Evolutionary conservation across 2,329 filamentous ascomycete species (phyloP), one percentile per base, ranked within the genome.

Genomic region (Esteya vermicola): DNA sequence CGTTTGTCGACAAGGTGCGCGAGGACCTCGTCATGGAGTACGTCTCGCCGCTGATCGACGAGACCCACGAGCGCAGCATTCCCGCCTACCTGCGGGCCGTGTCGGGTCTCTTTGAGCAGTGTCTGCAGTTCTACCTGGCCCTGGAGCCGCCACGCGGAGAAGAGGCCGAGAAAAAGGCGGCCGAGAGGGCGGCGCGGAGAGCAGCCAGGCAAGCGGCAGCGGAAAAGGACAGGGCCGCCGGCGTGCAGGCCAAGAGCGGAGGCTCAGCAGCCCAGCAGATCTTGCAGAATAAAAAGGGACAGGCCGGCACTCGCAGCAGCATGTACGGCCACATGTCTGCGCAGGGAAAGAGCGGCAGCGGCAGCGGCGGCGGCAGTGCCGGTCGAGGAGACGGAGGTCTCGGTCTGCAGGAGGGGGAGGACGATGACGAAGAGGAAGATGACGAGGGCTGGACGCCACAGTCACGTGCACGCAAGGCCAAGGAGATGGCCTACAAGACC

Each of bases 11-110:
- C 42, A 85, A 88, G 52, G 67, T 94, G 22, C 78, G 79, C 28
- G 82, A 93, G 53, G 85, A 93, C 48, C 70, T 96, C 18, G 69
- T 95, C 33, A 79, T 78, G 52, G 88, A 93, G 45, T 96, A 94
- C 56, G 65, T 89, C 28, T 91, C 82, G 2, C 72, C 81, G 1
- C 60, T 98, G 7, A 82, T 96, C 40, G 86, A 95, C 51, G 85
- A 94, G 61, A 72, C 85, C 9, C 88, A 93, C 55, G 77, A 81
- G 43, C 67, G 75, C 43, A 81, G 78, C 50, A 71, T 81, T 28
- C 73, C 79, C 36, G 73, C 78, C 0, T 98, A 96, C 54, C 65
- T 96, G 7, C 85, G 81, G 55, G 85, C 85, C 0, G 75, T 95
- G 3, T 84, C 89, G 2, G 85, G 85, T 4, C 74, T 93, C 0